Percentiles rank a stretch among this genome's conserved stretches.
phyloP scores from a whole-genome alignment of 2,329 filamentous ascomycete genomes.

The Hirsutella rhossiliensis region DNA sequence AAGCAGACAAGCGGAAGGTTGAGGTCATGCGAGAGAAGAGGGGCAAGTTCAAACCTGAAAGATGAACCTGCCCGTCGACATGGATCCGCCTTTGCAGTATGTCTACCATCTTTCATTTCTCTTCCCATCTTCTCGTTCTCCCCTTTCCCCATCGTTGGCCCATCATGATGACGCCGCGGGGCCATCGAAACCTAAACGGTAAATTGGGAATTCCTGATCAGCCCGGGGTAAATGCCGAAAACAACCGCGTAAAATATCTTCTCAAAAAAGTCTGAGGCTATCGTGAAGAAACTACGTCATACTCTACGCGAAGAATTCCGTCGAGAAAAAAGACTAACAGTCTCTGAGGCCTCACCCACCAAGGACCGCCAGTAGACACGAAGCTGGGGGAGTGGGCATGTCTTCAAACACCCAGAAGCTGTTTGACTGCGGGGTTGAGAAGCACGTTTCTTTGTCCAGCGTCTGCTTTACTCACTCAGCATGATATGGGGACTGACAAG shows the following conservation, averaged over 20 bases:
- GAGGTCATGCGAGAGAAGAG: conserved; percentile 57
- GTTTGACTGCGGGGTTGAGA: no score
- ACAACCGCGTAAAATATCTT: conserved; percentile 55
- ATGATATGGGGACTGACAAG: no score
- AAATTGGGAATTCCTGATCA: conserved; percentile 10
- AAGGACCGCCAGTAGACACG: no score
- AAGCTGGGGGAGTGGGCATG: no score
- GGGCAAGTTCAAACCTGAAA: conserved; percentile 46
- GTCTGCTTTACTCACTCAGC: no score
- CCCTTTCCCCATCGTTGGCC: conserved; percentile 1
- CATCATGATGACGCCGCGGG: conserved; percentile 40
- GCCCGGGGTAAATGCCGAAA: conserved; percentile 37
- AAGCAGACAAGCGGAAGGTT: conserved; percentile 63
- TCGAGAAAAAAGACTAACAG: no score
- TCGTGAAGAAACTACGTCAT: neutral
- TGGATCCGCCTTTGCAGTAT: neutral
- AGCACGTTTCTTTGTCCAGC: no score
- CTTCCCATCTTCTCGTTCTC: neutral
- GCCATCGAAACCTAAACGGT: conserved; percentile 29
- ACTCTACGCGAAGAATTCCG: no score
- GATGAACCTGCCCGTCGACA: conserved; percentile 14
- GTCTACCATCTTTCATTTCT: neutral
- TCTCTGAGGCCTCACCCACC: no score
- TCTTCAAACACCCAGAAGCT: no score
- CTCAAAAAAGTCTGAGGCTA: conserved; percentile 47